phyloP scores from a whole-genome alignment of 2,329 filamentous ascomycete species.

The Amauroascus niger region DNA sequence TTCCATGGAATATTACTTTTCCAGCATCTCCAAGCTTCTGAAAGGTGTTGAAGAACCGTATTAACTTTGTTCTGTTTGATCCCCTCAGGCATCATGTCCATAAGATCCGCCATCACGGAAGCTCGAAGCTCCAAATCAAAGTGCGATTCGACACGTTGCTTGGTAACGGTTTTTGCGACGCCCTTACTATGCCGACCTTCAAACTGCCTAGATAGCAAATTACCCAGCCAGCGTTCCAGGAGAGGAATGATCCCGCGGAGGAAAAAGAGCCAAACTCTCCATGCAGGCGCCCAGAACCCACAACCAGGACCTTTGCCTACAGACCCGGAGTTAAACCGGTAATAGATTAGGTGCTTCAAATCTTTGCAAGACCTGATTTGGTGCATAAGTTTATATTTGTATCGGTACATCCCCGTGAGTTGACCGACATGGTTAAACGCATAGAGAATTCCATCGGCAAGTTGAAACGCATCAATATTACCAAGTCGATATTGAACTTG shows the following conservation, averaged over 20 bases:
- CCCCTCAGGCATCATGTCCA: slow-evolving; percentile 99
- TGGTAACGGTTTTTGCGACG: slow-evolving; percentile 97
- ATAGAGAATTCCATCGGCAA: slow-evolving; percentile 97
- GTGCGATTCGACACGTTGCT: slow-evolving; percentile 96
- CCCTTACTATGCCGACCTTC: slow-evolving; percentile 98
- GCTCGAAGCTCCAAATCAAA: slow-evolving; percentile 95
- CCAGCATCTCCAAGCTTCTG: slow-evolving; percentile 98
- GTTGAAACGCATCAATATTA: slow-evolving; percentile 97
- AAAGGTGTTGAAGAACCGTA: slow-evolving; percentile 91
- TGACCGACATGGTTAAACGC: slow-evolving; percentile 99
- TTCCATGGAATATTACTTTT: slow-evolving; percentile 99
- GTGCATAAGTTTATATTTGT: slow-evolving; percentile 99
- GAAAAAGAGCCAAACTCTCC: slow-evolving; percentile 98
- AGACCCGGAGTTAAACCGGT: slow-evolving; percentile 92
- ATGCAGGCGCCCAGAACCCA: slow-evolving; percentile 97
- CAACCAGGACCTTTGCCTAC: slow-evolving; percentile 97
- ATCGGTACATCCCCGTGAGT: slow-evolving; percentile 97
- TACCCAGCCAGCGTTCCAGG: slow-evolving; percentile 93
- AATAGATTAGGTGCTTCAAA: slow-evolving; percentile 97
- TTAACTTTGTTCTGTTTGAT: slow-evolving; percentile 99
- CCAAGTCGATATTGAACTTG: slow-evolving; percentile 96
- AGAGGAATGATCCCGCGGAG: slow-evolving; percentile 97
- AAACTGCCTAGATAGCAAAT: slow-evolving; percentile 91
- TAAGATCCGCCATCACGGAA: slow-evolving; percentile 96
- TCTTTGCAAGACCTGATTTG: slow-evolving; percentile 99